Evolutionary conservation across 1,284 basidiomycete genomes (phyloP), one percentile per base, ranked within the genome.

Genomic region (Ganoderma leucocontextum): DNA sequence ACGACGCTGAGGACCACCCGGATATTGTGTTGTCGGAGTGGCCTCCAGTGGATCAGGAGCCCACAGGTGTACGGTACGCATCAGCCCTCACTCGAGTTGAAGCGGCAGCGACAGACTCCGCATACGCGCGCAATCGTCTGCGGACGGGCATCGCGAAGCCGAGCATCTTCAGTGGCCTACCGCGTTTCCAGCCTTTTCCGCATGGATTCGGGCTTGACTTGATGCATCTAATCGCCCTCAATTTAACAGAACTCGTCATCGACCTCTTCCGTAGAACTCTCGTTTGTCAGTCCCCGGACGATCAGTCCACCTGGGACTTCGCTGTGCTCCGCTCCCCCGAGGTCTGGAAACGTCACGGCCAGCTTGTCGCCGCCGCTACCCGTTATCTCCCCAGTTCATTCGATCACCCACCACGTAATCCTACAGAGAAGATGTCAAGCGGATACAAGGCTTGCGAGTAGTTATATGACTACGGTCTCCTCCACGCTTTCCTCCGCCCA

Each of bases 201-300:
- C 35, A 41, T 0, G 73, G 73, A 35, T 82, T 82, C 66, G 64
- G 68, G 0, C 64, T 64, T 0, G 81, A 85, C 66, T 65, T 81
- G 10, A 84, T 84, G 82, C 83, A 85, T 61, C 70, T 81, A 0
- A 59, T 78, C 8, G 38, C 66, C 0, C 60, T 80, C 10, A 78
- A 79, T 7, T 25, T 83, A 0, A 60, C 75, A 0, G 78, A 82
- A 22, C 72, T 83, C 0, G 17, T 80, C 0, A 17, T 81, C 1
- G 22, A 60, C 0, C 75, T 84, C 2, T 81, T 79, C 78, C 65
- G 77, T 0, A 81, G 79, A 0, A 75, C 70, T n/a, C n/a, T n/a
- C 0, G 57, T 83, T 80, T 39, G 38, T n/a, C n/a, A n/a, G n/a
- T n/a, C n/a, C n/a, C 38, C 38, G 12, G 7, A 7, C 38, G 38